These are phyloP conservation scores for Chaetomiaceae sp. DNA, from an alignment of 2,329 filamentous ascomycete genomes.

Conservation along the genomic window DNA sequence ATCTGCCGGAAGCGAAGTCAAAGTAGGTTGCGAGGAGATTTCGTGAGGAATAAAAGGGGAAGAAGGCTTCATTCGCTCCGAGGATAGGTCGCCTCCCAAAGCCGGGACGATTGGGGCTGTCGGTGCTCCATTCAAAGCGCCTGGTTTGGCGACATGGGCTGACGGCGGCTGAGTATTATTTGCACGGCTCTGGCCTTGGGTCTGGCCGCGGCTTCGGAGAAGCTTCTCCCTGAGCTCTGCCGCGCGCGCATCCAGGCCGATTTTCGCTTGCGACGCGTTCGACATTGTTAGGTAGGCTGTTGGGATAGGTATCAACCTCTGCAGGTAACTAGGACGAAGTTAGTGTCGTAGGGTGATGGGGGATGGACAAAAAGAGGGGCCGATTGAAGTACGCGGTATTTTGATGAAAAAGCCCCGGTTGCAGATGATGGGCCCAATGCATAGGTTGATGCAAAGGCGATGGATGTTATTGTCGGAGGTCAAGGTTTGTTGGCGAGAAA, in stretches of 20 bases:
- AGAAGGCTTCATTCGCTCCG: not conserved
- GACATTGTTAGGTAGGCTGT: slow-evolving; percentile 10
- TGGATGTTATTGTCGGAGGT: too few relatives aligned
- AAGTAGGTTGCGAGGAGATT: not conserved
- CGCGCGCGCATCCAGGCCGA: slow-evolving; percentile 22
- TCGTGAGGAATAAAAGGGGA: slow-evolving; percentile 6
- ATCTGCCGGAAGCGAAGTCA: slow-evolving; percentile 16
- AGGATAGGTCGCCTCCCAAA: too few relatives aligned
- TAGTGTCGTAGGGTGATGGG: too few relatives aligned
- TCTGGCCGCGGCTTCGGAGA: slow-evolving; percentile 15
- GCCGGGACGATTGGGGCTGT: too few relatives aligned
- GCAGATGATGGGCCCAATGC: too few relatives aligned
- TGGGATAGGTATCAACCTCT: not conserved
- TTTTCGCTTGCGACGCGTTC: not conserved
- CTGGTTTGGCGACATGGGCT: not conserved
- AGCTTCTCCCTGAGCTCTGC: slow-evolving; percentile 27
- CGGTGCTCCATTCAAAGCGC: too few relatives aligned
- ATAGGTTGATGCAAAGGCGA: too few relatives aligned
- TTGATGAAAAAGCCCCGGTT: too few relatives aligned
- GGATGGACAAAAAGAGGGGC: too few relatives aligned
- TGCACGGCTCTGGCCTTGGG: slow-evolving; percentile 3
- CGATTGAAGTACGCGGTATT: too few relatives aligned
- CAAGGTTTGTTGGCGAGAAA: too few relatives aligned
- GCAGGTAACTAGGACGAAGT: not conserved
- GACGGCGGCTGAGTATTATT: not conserved